Percentiles rank a stretch among this genome's conserved stretches.
These are phyloP conservation scores for Talaromyces funiculosus DNA, from an alignment of 2,329 filamentous ascomycete genomes.

Conservation along the genomic window DNA sequence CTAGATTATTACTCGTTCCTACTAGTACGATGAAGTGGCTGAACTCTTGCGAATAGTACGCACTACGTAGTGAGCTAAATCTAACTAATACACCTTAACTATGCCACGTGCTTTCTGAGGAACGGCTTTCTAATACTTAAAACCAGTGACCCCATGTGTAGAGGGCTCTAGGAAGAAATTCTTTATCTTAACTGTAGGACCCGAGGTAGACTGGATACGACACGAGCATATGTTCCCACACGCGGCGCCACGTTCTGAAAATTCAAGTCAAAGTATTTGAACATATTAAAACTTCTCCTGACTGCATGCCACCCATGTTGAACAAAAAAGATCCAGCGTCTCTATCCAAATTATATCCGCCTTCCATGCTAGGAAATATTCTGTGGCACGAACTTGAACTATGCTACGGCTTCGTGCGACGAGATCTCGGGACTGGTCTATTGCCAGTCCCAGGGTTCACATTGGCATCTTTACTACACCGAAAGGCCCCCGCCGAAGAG, in stretches of 20 bases:
- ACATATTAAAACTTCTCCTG: not conserved
- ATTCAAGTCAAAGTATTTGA: not conserved
- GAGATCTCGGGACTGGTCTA: slow-evolving; percentile 10
- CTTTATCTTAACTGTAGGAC: not conserved
- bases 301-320: not conserved
- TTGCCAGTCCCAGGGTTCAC: slow-evolving; percentile 10
- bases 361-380: not conserved
- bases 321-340: not conserved
- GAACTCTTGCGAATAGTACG: not conserved
- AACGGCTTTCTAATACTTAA: not conserved
- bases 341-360: not conserved
- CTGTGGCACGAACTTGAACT: slow-evolving; percentile 9
- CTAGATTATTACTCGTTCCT: not conserved
- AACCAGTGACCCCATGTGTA: too few relatives aligned
- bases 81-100: not conserved
- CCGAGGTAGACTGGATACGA: not conserved
- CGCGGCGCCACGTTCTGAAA: not conserved
- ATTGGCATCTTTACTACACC: slow-evolving; percentile 10
- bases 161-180: not conserved
- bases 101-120: not conserved
- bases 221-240: not conserved
- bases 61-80: not conserved
- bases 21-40: not conserved
- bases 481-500: slow-evolving; percentile 6
- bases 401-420: slow-evolving; percentile 11